Conservation (phyloP, 2,329 filamentous ascomycete genomes). For the Fonsecaea pugnacius region DNA sequence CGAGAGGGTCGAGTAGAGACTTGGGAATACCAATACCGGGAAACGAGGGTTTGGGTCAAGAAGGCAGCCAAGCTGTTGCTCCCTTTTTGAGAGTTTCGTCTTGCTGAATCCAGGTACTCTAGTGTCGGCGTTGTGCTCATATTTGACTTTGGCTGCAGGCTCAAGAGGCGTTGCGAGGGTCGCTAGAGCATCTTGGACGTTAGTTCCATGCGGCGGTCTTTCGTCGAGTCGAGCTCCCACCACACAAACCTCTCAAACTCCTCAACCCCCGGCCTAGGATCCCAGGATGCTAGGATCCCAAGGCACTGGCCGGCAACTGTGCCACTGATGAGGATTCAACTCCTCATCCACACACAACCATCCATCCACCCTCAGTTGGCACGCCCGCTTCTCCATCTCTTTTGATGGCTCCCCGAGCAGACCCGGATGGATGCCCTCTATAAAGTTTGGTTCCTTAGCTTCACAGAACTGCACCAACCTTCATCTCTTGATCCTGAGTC, state of each 20-base stretch:
- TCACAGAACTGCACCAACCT: slow-evolving; percentile 13
- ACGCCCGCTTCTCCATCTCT: slow-evolving; percentile 9
- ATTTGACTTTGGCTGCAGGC: slow-evolving; percentile 16
- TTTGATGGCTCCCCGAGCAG: slow-evolving; percentile 5
- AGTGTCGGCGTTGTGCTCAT: slow-evolving; percentile 11
- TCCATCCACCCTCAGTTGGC: slow-evolving; percentile 6
- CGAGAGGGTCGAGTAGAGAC: not conserved
- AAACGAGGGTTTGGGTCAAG: slow-evolving; percentile 4
- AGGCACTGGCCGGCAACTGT: not conserved
- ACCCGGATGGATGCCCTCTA: slow-evolving; percentile 7
- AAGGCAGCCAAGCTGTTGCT: slow-evolving; percentile 3
- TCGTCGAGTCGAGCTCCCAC: slow-evolving; percentile 15
- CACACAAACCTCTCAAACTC: not conserved
- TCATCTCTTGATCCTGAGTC: slow-evolving; percentile 11
- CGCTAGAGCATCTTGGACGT: slow-evolving; percentile 15
- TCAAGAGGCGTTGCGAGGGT: slow-evolving; percentile 9
- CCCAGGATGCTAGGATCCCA: not conserved
- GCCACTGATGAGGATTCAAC: slow-evolving; percentile 18
- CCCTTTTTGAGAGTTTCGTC: slow-evolving; percentile 5
- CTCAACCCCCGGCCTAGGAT: not conserved
- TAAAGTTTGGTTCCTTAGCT: slow-evolving; percentile 9
- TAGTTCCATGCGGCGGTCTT: slow-evolving; percentile 19
- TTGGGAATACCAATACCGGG: not conserved
- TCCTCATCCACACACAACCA: slow-evolving; percentile 17
- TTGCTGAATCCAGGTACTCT: slow-evolving; percentile 8